Percentiles rank a stretch among this genome's conserved stretches.
Conservation (phyloP, 1,284 basidiomycete genomes). For the Cryptococcus jaspeensis region DNA sequence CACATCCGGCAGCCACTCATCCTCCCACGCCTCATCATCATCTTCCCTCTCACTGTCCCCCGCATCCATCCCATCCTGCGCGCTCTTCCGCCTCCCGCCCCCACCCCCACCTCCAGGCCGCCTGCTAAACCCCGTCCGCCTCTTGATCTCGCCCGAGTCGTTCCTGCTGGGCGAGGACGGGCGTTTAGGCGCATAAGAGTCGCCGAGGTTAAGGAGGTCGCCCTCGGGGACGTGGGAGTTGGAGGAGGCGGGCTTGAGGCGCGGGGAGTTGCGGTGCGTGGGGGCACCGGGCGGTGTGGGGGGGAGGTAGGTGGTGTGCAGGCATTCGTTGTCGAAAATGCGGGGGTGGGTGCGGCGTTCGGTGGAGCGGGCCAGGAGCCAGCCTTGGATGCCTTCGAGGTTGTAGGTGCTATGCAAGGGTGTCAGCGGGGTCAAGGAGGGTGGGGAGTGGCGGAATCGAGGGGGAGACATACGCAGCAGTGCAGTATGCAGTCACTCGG, state of each 20-base stretch:
- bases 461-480: conserved; percentile 66
- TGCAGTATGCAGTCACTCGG: conserved; percentile 93
- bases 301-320: conserved; percentile 50
- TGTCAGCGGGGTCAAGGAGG: neutral
- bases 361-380: conserved; percentile 74
- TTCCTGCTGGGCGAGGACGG: conserved; percentile 9
- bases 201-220: conserved; percentile 45
- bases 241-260: conserved; percentile 34
- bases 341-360: conserved; percentile 82
- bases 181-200: conserved; percentile 11
- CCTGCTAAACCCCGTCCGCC: conserved; percentile 45
- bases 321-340: conserved; percentile 52
- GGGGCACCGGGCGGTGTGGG: conserved; percentile 31
- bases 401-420: conserved; percentile 68
- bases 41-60: conserved; percentile 42
- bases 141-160: conserved; percentile 24
- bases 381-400: conserved; percentile 80
- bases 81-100: conserved; percentile 54
- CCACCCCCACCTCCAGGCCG: conserved; percentile 40
- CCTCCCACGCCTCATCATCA: conserved; percentile 60
- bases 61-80: conserved; percentile 26
- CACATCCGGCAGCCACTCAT: conserved; percentile 66
- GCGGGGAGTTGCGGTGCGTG: conserved; percentile 26
- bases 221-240: conserved; percentile 39
- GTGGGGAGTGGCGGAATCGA: neutral